Evolutionary conservation across 139 green algal genomes (phyloP).

Genomic region (Chlorella sp.): DNA sequence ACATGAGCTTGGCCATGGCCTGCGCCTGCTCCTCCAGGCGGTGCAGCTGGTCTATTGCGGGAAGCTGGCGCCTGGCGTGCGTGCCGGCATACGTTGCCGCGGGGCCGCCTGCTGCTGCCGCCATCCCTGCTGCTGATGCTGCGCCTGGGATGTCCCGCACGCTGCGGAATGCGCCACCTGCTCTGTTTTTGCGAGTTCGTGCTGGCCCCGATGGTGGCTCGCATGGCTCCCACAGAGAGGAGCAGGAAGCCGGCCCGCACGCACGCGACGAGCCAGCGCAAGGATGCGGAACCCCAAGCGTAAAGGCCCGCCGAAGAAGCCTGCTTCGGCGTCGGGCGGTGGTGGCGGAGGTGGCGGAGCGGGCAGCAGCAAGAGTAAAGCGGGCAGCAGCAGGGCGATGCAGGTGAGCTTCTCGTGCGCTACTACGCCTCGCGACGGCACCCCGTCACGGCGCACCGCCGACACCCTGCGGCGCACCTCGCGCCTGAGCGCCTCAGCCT

Average conservation of each 20-base stretch:
- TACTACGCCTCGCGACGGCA: too few species aligned
- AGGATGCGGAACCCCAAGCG: neutral
- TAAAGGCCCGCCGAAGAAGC: too few species aligned
- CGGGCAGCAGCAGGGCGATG: neutral
- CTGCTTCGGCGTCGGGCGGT: neutral
- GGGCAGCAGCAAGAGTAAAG: neutral
- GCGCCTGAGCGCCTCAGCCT: neutral
- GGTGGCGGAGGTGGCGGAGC: too few species aligned
- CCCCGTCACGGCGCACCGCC: neutral
- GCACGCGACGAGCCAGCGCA: neutral
- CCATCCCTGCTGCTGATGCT: neutral
- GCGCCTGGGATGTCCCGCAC: neutral
- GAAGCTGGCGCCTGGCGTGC: too few species aligned
- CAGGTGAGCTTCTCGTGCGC: neutral
- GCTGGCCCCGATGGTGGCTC: neutral
- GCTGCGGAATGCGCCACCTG: neutral
- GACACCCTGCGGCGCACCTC: neutral
- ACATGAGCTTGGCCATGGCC: neutral
- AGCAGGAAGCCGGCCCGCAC: neutral
- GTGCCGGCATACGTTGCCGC: too few species aligned
- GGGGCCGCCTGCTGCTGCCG: too few species aligned
- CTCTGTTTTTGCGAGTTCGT: neutral
- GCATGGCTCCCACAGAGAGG: neutral
- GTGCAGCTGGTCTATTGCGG: too few species aligned
- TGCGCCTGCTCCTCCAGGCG: neutral